A percentile compares a stretch with the other conserved stretches of the same genome.
Evolutionary conservation across 108 stramenopile genomes (phyloP).

Genomic region (Hondaea fermentalgiana): DNA sequence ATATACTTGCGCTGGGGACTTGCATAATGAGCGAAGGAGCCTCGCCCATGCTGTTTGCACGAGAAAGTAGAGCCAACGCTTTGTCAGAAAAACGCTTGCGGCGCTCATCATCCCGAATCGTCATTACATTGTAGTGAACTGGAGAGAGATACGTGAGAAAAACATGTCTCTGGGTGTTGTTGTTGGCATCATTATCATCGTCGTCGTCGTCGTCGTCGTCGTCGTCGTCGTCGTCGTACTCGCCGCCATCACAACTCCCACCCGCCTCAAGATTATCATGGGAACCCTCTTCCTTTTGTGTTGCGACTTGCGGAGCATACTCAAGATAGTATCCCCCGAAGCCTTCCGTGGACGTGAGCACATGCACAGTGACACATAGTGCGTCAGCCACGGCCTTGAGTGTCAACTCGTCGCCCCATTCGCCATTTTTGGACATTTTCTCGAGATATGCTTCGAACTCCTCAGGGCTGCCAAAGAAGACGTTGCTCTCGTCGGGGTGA

Average conservation of each 20-base stretch:
- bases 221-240: background rate
- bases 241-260: background rate
- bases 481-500: background rate
- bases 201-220: background rate
- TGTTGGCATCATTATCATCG: background rate
- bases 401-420: slow-evolving; percentile 21
- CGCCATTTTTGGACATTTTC: background rate
- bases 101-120: background rate
- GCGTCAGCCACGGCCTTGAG: slow-evolving; percentile 13
- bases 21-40: background rate
- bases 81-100: background rate
- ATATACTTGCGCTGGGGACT: background rate
- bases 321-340: background rate
- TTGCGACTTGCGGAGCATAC: background rate
- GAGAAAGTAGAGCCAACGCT: background rate
- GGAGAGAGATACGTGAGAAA: slow-evolving; percentile 17
- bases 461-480: background rate
- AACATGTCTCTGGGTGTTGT: background rate
- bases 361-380: background rate
- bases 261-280: too few species aligned
- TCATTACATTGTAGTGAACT: slow-evolving; percentile 13
- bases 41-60: background rate
- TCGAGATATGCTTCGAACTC: background rate
- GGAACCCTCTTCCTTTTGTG: too few species aligned
- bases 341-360: background rate